Conservation (phyloP, 2,329 filamentous ascomycete species). For the Pyrenophora tritici-repentis region DNA sequence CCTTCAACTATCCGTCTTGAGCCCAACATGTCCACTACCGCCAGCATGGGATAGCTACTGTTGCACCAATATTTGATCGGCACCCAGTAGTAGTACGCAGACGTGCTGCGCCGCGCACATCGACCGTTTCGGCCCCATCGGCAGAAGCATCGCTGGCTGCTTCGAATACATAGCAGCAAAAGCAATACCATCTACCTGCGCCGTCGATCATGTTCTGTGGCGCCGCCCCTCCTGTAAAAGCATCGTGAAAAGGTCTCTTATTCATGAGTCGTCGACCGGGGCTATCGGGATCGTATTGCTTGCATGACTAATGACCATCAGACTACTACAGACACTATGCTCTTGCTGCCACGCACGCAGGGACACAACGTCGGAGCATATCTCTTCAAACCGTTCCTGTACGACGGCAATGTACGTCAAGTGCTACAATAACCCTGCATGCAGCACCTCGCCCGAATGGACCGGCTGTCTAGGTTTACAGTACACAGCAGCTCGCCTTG, state of each 20-base stretch:
- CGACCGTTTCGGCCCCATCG: background rate
- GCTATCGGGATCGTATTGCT: background rate
- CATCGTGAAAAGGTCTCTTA: background rate
- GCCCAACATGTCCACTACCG: background rate
- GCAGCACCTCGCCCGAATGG: slow-evolving; percentile 6
- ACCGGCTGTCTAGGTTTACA: background rate
- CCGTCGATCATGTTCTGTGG: slow-evolving; percentile 2
- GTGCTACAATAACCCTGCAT: slow-evolving; percentile 1
- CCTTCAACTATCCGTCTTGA: background rate
- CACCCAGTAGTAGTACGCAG: slow-evolving; percentile 1
- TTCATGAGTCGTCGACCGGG: background rate
- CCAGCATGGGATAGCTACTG: background rate
- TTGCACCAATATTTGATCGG: slow-evolving; percentile 14
- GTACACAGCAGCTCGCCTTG: slow-evolving; percentile 9
- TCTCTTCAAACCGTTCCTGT: background rate
- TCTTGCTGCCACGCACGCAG: background rate
- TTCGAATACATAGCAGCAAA: background rate
- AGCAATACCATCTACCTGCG: background rate
- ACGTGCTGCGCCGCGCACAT: slow-evolving; percentile 1
- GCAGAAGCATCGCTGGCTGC: background rate
- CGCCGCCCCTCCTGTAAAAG: background rate
- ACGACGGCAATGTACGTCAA: background rate
- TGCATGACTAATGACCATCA: too few relatives aligned
- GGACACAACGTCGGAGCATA: background rate
- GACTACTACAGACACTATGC: background rate